phyloP scores from a whole-genome alignment of 495 filamentous ascomycete species.

The Letharia columbiana region DNA sequence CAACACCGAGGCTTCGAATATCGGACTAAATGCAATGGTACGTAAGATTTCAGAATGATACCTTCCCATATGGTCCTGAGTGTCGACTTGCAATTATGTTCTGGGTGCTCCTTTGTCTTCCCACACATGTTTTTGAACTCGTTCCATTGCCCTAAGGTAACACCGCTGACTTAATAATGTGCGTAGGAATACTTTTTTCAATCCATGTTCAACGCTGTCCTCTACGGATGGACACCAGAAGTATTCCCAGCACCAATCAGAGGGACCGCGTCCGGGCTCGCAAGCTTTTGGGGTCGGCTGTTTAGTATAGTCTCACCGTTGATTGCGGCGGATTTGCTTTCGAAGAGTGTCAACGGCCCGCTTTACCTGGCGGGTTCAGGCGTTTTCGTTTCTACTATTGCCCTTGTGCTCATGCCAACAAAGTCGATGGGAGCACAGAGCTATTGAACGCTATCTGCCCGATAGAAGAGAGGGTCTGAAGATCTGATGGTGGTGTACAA shows the following conservation, averaged over 20 bases:
- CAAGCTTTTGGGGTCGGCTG: slow-evolving; percentile 41
- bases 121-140: neutral
- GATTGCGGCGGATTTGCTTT: slow-evolving; percentile 33
- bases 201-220: slow-evolving; percentile 45
- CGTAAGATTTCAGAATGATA: neutral
- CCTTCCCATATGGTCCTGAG: neutral
- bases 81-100: neutral
- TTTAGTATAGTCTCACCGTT: slow-evolving; percentile 39
- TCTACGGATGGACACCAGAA: slow-evolving; percentile 51
- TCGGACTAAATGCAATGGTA: slow-evolving; percentile 36
- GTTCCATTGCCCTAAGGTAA: neutral
- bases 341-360: slow-evolving; percentile 29
- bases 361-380: slow-evolving; percentile 39
- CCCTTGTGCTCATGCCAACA: slow-evolving; percentile 33
- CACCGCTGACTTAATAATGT: neutral
- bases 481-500: neutral
- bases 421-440: slow-evolving; percentile 28
- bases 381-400: slow-evolving; percentile 37
- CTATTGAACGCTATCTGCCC: slow-evolving; percentile 12
- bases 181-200: slow-evolving; percentile 40
- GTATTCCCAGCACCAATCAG: slow-evolving; percentile 47
- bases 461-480: neutral
- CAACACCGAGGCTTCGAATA: slow-evolving; percentile 36
- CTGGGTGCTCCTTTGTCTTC: neutral
- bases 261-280: slow-evolving; percentile 44